Percentiles rank a stretch among this genome's conserved stretches.
phyloP scores from a whole-genome alignment of 257 asterid genomes.

The Dorcoceras hygrometricum region DNA sequence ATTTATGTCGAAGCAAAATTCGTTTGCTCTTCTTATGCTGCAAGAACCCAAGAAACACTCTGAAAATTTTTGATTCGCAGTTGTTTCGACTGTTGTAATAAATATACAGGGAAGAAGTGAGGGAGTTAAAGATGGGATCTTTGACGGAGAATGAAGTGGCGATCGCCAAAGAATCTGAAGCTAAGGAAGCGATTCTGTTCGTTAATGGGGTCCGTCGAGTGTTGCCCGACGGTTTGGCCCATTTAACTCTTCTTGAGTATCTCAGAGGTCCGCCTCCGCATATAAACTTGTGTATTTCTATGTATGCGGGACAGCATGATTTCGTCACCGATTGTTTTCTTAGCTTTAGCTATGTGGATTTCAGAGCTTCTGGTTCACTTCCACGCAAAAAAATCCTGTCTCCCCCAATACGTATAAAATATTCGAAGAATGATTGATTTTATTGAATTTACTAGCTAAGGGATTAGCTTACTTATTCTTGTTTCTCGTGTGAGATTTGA shows the following conservation, averaged over 20 bases:
- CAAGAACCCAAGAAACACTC: no score
- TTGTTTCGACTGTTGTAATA: no score
- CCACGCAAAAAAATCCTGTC: neutral
- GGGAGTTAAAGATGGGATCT: conserved; percentile 55
- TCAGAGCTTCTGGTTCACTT: conserved; percentile 3
- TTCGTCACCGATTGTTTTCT: neutral
- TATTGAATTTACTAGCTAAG: neutral
- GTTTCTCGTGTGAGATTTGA: neutral
- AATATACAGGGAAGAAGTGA: no score
- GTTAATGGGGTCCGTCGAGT: conserved; percentile 87
- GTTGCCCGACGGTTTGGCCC: conserved; percentile 88
- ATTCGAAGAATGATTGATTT: no score
- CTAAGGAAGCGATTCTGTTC: conserved; percentile 65
- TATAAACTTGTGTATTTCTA: no score
- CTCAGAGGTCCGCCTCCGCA: conserved; percentile 83
- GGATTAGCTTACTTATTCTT: neutral
- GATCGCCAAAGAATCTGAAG: conserved; percentile 25
- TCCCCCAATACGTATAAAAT: no score
- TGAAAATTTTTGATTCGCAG: no score
- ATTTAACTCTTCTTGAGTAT: conserved; percentile 86
- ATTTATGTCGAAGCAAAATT: no score
- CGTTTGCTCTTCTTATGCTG: no score
- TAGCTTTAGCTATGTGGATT: neutral
- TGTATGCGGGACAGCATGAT: neutral
- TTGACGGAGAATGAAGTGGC: conserved; percentile 41